Evolutionary conservation across 2,329 filamentous ascomycete genomes (phyloP).

Genomic region (Massarina eburnea): DNA sequence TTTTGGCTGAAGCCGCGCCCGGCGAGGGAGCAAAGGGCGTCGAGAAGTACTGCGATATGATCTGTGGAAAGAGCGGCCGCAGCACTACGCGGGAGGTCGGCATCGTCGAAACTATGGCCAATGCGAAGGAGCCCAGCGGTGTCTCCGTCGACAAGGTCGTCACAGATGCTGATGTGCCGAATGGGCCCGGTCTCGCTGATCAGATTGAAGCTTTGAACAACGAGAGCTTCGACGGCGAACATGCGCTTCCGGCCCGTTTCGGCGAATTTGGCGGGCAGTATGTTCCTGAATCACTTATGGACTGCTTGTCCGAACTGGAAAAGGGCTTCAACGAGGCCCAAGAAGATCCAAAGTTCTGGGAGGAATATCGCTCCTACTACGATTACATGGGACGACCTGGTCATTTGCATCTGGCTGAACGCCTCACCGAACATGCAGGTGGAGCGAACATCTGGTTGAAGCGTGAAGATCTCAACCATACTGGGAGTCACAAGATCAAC

Average conservation of each 20-base stretch:
- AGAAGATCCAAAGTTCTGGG: constrained; percentile 91
- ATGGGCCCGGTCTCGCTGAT: constrained; percentile 72
- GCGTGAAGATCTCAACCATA: constrained; percentile 96
- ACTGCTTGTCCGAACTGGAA: constrained; percentile 89
- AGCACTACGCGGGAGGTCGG: constrained; percentile 65
- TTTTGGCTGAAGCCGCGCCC: constrained; percentile 67
- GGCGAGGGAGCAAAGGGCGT: constrained; percentile 72
- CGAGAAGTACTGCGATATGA: constrained; percentile 80
- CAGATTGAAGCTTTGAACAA: constrained; percentile 82
- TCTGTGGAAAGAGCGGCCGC: constrained; percentile 60
- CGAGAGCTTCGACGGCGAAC: constrained; percentile 43
- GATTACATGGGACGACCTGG: constrained; percentile 96
- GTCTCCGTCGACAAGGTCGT: constrained; percentile 72
- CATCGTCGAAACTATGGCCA: constrained; percentile 67
- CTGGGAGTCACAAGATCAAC: constrained; percentile 99
- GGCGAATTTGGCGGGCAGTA: constrained; percentile 97
- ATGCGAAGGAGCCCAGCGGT: constrained; percentile 61
- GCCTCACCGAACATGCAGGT: constrained; percentile 83
- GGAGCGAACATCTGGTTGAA: constrained; percentile 98
- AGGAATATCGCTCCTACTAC: constrained; percentile 94
- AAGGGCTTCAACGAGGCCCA: constrained; percentile 85
- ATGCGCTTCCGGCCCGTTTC: constrained; percentile 78
- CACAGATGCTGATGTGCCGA: constrained; percentile 56
- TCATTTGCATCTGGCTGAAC: constrained; percentile 83
- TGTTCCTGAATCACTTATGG: constrained; percentile 96